phyloP scores from a whole-genome alignment of 2,329 filamentous ascomycete species.

The Colletotrichum sp. region DNA sequence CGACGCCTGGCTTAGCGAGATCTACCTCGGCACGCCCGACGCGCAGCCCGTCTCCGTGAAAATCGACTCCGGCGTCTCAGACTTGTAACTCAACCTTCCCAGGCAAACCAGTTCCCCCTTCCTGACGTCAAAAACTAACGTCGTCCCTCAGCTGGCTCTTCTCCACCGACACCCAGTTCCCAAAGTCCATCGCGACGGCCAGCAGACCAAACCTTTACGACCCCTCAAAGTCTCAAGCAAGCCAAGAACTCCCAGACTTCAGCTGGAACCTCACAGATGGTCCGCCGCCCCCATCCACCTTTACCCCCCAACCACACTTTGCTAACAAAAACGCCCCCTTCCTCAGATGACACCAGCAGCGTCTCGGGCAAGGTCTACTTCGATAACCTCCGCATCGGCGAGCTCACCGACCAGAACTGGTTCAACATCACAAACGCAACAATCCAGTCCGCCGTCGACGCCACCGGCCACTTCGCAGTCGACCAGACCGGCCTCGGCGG shows the following conservation, averaged over 20 bases:
- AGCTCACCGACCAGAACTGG: constrained; percentile 20
- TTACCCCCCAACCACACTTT: neutral
- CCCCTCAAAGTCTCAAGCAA: constrained; percentile 50
- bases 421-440: constrained; percentile 49
- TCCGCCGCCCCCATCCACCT: constrained; percentile 40
- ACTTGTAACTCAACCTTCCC: neutral
- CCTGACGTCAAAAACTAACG: neutral
- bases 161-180: constrained; percentile 36
- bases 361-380: constrained; percentile 54
- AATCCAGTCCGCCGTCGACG: constrained; percentile 52
- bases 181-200: constrained; percentile 25
- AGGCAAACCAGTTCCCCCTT: neutral
- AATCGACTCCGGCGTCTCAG: constrained; percentile 9
- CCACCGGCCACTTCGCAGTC: constrained; percentile 48
- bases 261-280: constrained; percentile 56
- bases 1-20: constrained; percentile 10
- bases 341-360: constrained; percentile 46
- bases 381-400: constrained; percentile 53
- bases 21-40: neutral
- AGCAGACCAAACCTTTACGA: constrained; percentile 50
- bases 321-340: neutral
- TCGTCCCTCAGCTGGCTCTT: constrained; percentile 1
- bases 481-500: constrained; percentile 48
- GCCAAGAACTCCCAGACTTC: constrained; percentile 43
- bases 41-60: constrained; percentile 9